These are phyloP conservation scores for Neurospora sp. DNA, from an alignment of 2,329 filamentous ascomycete species.

Conservation along the genomic window DNA sequence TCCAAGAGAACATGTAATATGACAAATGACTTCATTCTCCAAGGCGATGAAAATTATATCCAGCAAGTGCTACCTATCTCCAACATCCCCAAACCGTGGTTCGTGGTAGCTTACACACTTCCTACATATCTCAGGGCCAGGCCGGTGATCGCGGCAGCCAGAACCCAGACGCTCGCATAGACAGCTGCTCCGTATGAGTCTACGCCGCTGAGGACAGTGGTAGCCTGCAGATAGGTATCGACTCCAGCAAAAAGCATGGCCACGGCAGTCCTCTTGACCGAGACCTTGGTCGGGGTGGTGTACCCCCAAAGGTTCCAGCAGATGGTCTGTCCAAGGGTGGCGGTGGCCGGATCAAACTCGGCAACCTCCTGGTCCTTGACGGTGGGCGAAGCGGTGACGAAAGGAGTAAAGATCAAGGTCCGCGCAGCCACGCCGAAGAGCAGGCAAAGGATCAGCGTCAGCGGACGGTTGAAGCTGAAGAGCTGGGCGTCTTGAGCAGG, in stretches of 20 bases:
- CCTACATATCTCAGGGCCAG: slow-evolving; percentile 41
- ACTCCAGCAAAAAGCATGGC: slow-evolving; percentile 47
- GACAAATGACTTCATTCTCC: not conserved
- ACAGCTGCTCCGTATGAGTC: slow-evolving; percentile 58
- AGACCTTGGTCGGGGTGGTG: slow-evolving; percentile 49
- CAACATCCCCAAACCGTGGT: not conserved
- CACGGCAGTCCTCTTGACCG: slow-evolving; percentile 54
- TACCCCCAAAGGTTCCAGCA: slow-evolving; percentile 65
- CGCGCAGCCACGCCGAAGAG: slow-evolving; percentile 60
- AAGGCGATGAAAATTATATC: not conserved
- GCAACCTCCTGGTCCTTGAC: slow-evolving; percentile 37
- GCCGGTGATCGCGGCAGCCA: slow-evolving; percentile 52
- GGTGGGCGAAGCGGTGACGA: slow-evolving; percentile 42
- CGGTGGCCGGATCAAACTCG: slow-evolving; percentile 54
- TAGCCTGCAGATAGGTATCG: slow-evolving; percentile 55
- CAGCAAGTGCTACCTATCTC: not conserved
- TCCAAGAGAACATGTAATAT: not conserved
- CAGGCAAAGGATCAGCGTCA: slow-evolving; percentile 33
- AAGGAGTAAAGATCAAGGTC: slow-evolving; percentile 68
- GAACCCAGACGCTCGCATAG: slow-evolving; percentile 69
- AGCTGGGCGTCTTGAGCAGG: slow-evolving; percentile 56
- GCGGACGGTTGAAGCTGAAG: slow-evolving; percentile 48
- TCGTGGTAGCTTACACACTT: slow-evolving; percentile 30
- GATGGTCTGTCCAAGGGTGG: slow-evolving; percentile 60
- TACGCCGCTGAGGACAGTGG: slow-evolving; percentile 58